Evolutionary conservation across 495 filamentous ascomycete genomes (phyloP), one percentile per base, ranked within the genome.

Genomic region (Elaphomyces granulatus): DNA sequence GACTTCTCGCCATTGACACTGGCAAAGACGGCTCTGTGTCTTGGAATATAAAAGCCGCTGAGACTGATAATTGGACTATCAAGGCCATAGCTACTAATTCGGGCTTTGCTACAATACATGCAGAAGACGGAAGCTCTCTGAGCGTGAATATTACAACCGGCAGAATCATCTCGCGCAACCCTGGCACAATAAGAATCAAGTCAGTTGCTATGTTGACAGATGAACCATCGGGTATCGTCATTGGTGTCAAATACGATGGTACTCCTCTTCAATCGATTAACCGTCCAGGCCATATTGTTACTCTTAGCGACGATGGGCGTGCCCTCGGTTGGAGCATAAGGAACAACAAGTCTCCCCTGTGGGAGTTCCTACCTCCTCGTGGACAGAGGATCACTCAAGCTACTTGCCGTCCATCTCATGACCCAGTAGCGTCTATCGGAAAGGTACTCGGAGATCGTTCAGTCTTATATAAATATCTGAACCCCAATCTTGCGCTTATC

Each of bases 401-500:
- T 20, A 77, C 74, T 10, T 59, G 77, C 18, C 71, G 83, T 20
- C 78, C 85, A 10, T 47, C 68, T 4, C 79, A 90, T 47, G 88
- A 96, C 44, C 84, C 84, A 2, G 78, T 94, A 32, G 88, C 92
- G 8, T 95, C 90, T 0, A 94, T 99, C 41, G 90, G 92, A 34
- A 81, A 83, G 43, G 90, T 94, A 15, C 74, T 96, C 21, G 87
- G 85, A 37, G 78, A 96, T 50, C 78, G 90, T 15, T 80, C 78
- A 1, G 90, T 99, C 31, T 70, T 93, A 43, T 99, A 96, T 73
- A 99, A 99, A 63, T 95, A 95, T 55, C 64, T 99, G 17, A 90
- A 87, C 60, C 79, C 83, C 1, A 95, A 96, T 58, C 66, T 87
- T 3, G 64, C 87, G 4, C 73, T 94, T 0, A 66, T 94, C 37